Conservation (phyloP, 2,329 filamentous ascomycete species). For the Phialemonium atrogriseum region DNA sequence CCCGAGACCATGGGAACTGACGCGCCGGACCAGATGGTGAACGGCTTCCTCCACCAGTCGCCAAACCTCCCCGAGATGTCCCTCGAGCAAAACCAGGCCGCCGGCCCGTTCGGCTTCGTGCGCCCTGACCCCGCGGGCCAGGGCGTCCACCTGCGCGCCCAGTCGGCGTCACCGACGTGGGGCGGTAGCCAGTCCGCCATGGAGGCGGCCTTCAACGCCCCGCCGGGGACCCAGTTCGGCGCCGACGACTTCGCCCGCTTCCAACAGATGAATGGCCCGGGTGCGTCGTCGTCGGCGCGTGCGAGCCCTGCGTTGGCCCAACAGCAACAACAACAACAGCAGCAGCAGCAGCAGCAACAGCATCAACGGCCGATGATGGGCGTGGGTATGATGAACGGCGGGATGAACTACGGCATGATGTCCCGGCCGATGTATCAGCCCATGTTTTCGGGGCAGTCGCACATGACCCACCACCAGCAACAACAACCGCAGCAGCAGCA, state of each 20-base stretch:
- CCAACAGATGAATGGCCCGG: conserved; percentile 59
- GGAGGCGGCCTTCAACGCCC: conserved; percentile 61
- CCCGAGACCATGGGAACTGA: conserved; percentile 2
- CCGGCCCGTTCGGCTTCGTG: conserved; percentile 12
- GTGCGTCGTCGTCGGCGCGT: conserved; percentile 29
- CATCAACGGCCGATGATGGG: conserved; percentile 58
- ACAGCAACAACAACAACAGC: conserved; percentile 26
- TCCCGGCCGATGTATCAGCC: conserved; percentile 44
- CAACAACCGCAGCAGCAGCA: conserved; percentile 33
- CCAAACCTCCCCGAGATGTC: conserved; percentile 48
- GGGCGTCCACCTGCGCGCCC: conserved; percentile 42
- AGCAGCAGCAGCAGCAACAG: conserved; percentile 36
- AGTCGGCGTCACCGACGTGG: conserved; percentile 47
- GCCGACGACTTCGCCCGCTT: conserved; percentile 84
- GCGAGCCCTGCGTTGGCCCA: not conserved
- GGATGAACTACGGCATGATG: conserved; percentile 38
- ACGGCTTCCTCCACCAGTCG: conserved; percentile 80
- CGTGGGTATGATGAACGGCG: conserved; percentile 44
- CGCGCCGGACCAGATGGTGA: conserved; percentile 64
- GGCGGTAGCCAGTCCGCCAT: conserved; percentile 58
- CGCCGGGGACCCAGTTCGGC: conserved; percentile 56
- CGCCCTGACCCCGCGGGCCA: conserved; percentile 21
- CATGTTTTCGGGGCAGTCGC: conserved; percentile 30
- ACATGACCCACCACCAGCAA: conserved; percentile 37
- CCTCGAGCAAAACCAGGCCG: conserved; percentile 41